These are phyloP conservation scores for Vitis cinerea DNA, from an alignment of 164 flowering plant species.

Conservation along the genomic window DNA sequence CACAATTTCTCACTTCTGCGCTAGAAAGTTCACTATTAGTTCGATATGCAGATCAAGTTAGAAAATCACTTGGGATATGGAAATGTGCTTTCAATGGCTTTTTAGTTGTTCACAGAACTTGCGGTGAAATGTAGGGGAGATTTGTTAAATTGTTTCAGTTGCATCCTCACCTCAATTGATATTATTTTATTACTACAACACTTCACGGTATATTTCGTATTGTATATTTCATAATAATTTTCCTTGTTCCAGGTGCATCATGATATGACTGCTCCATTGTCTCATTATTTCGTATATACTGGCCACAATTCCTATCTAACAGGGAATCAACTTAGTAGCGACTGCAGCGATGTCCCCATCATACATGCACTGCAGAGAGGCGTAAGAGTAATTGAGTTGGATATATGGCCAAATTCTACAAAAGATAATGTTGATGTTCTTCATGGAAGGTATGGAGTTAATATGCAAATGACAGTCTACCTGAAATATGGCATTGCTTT, in stretches of 20 bases:
- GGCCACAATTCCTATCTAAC: slow-evolving; percentile 79
- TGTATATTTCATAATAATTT: not conserved
- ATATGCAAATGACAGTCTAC: not conserved
- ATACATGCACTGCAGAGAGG: slow-evolving; percentile 56
- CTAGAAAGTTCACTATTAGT: too few species aligned
- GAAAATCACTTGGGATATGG: too few species aligned
- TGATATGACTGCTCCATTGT: slow-evolving; percentile 69
- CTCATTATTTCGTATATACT: slow-evolving; percentile 70
- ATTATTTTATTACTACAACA: not conserved
- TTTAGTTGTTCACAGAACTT: too few species aligned
- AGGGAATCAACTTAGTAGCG: slow-evolving; percentile 75
- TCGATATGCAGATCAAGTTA: too few species aligned
- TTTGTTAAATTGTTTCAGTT: not conserved
- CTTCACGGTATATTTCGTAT: not conserved
- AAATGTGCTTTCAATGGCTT: too few species aligned
- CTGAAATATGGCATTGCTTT: not conserved
- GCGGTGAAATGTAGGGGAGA: not conserved
- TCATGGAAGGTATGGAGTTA: slow-evolving; percentile 57
- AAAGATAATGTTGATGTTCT: slow-evolving; percentile 64
- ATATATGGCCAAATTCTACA: slow-evolving; percentile 69
- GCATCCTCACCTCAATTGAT: not conserved
- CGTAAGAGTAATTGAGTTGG: slow-evolving; percentile 75
- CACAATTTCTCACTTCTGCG: too few species aligned
- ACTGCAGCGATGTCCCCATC: slow-evolving; percentile 74
- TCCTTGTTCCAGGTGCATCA: slow-evolving; percentile 52